phyloP scores from a whole-genome alignment of 441 rosid species.

The Populus hybrid region DNA sequence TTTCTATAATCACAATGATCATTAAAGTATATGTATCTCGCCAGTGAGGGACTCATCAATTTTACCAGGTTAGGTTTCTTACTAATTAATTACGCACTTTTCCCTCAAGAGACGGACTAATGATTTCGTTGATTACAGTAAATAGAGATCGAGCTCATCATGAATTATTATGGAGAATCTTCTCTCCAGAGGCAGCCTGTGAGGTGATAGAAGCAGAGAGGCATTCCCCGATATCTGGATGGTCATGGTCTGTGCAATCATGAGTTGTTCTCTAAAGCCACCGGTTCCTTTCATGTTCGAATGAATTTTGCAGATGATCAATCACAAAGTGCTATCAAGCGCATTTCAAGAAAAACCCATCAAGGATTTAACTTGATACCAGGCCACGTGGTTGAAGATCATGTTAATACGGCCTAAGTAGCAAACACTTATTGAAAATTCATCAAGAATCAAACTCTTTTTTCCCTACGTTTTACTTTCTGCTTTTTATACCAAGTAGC shows the following conservation, averaged over 20 bases:
- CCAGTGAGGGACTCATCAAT: slow-evolving; percentile 89
- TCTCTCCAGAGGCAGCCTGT: slow-evolving; percentile 94
- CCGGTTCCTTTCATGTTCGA: slow-evolving; percentile 1
- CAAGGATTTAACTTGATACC: no score
- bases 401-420: no score
- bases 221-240: slow-evolving; percentile 96
- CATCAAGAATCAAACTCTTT: no score
- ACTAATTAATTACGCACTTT: not conserved
- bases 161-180: slow-evolving; percentile 55
- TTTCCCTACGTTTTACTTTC: no score
- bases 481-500: no score
- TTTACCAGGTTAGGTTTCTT: slow-evolving; percentile 61
- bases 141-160: not conserved
- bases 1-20: no score
- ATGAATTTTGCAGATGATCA: not conserved
- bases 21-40: no score
- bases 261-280: not conserved
- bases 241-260: slow-evolving; percentile 72
- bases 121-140: no score
- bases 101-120: not conserved
- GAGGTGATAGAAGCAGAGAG: slow-evolving; percentile 94
- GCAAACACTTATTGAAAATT: no score
- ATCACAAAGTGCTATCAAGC: no score
- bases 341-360: no score
- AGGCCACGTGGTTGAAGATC: no score